Evolutionary conservation across 1,139 yeast species (phyloP), one percentile per base, ranked within the genome.

Genomic region (Diutina siamensis): DNA sequence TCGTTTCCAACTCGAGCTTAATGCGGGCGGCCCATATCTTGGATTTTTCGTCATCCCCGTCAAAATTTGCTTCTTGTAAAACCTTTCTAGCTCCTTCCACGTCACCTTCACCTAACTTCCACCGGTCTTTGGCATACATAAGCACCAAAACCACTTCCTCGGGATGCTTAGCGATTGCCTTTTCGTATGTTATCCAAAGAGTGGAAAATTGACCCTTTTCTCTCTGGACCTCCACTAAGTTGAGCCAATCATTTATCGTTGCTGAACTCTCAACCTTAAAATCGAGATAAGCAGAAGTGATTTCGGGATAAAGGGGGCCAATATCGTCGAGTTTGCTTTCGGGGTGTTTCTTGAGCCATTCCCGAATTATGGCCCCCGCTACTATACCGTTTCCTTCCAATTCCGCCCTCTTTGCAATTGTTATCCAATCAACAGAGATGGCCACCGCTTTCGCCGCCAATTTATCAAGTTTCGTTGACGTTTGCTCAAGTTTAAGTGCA

Each of bases 401-500:
- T 17, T 38, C 42, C 3, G 31, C 32, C 22, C 10, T 3, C 13
- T 38, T 25, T 3, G 42, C 42, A 2, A 38, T 5, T 2, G 12
- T 3, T 3, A 38, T 7, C 42, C 42, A 38, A 12, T 38, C 42
- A 12, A 18, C 15, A 4, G n/a, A 12, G 3, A 25, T 32, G 4
- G 20, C 10, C 21, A 38, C 13, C n/a, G 42, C 42, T 20, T 38
- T 64, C 49, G 71, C 72, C 1, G 52, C 52, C 4, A 72, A 54
- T 47, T 71, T 71, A 21, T 65, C 63, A 7, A 69, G 61, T 0
- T 49, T 46, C 1, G 59, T 57, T 35, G 61, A 57, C 38, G 65
- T 67, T 55, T 86, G 95, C 59, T 87, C 95, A 15, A 87, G 58
- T 49, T 79, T 74, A 1, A 80, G 73, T 1, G 88, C 89, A 0